Percentiles rank a stretch among this genome's conserved stretches.
Evolutionary conservation across 1,139 yeast genomes (phyloP).

Genomic region (Taphrina wiesneri): DNA sequence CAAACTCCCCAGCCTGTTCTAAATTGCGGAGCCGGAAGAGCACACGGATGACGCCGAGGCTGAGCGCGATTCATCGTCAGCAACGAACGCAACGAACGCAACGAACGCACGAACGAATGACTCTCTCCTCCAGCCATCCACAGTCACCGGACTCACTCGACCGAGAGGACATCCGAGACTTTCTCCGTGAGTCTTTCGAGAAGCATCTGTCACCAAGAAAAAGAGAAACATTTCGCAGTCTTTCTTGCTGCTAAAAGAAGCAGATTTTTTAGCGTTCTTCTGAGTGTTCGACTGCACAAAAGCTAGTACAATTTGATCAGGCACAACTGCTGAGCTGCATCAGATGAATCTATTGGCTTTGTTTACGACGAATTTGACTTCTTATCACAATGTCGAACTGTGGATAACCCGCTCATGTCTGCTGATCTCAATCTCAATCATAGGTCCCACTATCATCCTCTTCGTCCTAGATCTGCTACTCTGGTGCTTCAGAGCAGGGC

Average conservation of each 20-base stretch:
- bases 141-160: too few species aligned
- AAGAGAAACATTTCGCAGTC: too few species aligned
- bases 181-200: too few species aligned
- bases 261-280: not conserved
- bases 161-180: too few species aligned
- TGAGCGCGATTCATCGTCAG: too few species aligned
- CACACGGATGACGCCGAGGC: not conserved
- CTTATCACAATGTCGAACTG: conserved; percentile 12
- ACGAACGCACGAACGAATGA: too few species aligned
- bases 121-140: too few species aligned
- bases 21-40: not conserved
- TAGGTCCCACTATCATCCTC: conserved; percentile 24
- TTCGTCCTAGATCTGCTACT: conserved; percentile 24
- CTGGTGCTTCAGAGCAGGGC: conserved; percentile 28
- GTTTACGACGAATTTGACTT: conserved; percentile 15
- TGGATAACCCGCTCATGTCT: conserved; percentile 27
- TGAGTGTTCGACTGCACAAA: not conserved
- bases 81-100: too few species aligned
- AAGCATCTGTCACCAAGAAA: too few species aligned
- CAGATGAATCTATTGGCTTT: not conserved
- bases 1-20: not conserved
- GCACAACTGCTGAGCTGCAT: not conserved
- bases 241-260: too few species aligned
- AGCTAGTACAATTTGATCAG: not conserved
- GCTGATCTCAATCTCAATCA: conserved; percentile 6